Evolutionary conservation across 352 stramenopile genomes (phyloP).

Genomic region (Globisporangium canariense): DNA sequence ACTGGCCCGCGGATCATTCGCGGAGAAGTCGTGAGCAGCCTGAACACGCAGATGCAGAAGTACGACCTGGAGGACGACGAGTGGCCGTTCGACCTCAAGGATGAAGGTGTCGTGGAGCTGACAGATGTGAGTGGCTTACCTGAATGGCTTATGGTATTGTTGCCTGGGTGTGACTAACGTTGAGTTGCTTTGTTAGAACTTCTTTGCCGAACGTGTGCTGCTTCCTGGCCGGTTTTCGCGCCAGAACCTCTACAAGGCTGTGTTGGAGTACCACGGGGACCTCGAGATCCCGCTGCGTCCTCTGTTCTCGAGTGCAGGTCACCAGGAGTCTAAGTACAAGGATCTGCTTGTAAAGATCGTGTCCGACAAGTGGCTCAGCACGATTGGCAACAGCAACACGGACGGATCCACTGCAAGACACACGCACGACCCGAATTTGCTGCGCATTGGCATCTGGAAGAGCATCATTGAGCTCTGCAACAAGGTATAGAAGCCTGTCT

Average conservation of each 20-base stretch:
- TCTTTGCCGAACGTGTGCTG: slow-evolving; percentile 55
- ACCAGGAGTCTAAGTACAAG: slow-evolving; percentile 62
- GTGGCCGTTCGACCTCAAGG: slow-evolving; percentile 53
- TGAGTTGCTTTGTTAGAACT: slow-evolving; percentile 29
- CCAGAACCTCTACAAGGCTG: slow-evolving; percentile 59
- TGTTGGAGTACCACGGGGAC: slow-evolving; percentile 39
- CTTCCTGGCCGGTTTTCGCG: slow-evolving; percentile 63
- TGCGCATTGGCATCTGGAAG: slow-evolving; percentile 62
- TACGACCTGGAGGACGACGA: slow-evolving; percentile 54
- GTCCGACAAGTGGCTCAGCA: slow-evolving; percentile 31
- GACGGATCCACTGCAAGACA: slow-evolving; percentile 15
- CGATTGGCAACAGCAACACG: slow-evolving; percentile 16
- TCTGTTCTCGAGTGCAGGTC: slow-evolving; percentile 30
- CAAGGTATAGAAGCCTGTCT: slow-evolving; percentile 23
- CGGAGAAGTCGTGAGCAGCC: slow-evolving; percentile 47
- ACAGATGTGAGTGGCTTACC: slow-evolving; percentile 38
- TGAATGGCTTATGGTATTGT: not conserved
- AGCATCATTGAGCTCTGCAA: slow-evolving; percentile 62
- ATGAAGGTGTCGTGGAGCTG: slow-evolving; percentile 29
- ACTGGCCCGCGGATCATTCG: slow-evolving; percentile 55
- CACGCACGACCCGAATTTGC: slow-evolving; percentile 22
- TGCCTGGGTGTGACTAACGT: not conserved
- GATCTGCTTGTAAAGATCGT: slow-evolving; percentile 56
- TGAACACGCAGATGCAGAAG: slow-evolving; percentile 65
- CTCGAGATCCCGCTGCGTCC: slow-evolving; percentile 27